These are phyloP conservation scores for Ganoderma lucidum DNA, from an alignment of 1,284 basidiomycete species.

Conservation along the genomic window DNA sequence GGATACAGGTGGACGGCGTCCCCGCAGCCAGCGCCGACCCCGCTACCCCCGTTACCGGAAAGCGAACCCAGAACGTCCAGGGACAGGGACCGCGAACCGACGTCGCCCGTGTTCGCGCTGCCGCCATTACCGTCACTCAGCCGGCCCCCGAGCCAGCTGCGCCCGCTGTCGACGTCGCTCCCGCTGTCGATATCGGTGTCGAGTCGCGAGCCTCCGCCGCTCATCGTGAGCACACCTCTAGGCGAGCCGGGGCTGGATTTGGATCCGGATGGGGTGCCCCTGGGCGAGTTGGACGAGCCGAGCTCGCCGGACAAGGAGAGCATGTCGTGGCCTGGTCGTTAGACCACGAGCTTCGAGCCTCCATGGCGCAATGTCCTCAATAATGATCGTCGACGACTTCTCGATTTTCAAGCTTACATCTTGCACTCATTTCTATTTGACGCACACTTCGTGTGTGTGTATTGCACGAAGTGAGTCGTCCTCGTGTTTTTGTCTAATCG, in stretches of 20 bases:
- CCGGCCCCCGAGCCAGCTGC: conserved; percentile 25
- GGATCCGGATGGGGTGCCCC: conserved; percentile 38
- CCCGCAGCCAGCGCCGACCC: conserved; percentile 26
- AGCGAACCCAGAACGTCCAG: conserved; percentile 10
- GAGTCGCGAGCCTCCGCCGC: conserved; percentile 21
- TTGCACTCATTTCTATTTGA: not conserved
- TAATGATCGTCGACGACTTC: not conserved
- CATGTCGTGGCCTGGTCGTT: conserved; percentile 33
- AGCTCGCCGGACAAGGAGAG: conserved; percentile 40
- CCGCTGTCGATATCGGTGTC: conserved; percentile 21
- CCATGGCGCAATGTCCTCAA: not conserved
- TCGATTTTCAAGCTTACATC: not conserved
- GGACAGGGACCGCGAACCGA: conserved; percentile 15
- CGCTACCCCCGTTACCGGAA: conserved; percentile 11
- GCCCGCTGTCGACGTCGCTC: conserved; percentile 19
- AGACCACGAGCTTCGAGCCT: not conserved
- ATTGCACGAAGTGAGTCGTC: not conserved
- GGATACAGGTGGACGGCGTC: conserved; percentile 36
- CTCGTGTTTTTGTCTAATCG: not conserved
- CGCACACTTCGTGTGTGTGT: not conserved
- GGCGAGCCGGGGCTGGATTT: conserved; percentile 27
- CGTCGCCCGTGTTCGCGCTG: conserved; percentile 27
- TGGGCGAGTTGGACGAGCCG: conserved; percentile 34
- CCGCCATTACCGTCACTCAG: conserved; percentile 26
- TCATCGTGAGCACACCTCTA: conserved; percentile 20